phyloP scores from a whole-genome alignment of 192 early-diverging fungal species.

The Backusella sp. region DNA sequence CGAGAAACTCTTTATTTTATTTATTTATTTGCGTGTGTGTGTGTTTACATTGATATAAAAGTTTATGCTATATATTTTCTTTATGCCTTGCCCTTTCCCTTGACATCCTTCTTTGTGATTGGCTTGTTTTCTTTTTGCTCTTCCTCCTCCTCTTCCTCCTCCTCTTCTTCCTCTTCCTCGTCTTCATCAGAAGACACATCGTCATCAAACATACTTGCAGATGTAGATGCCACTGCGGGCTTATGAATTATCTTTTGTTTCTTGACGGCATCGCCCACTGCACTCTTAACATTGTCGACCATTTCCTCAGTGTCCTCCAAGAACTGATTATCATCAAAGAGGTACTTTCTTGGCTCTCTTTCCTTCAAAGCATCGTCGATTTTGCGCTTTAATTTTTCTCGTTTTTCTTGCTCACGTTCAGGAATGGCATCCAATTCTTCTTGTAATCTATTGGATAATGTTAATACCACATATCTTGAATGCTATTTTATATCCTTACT shows the following conservation, averaged over 20 bases:
- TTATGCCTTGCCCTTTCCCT: conserved; percentile 19
- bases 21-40: neutral
- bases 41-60: neutral
- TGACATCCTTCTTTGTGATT: neutral
- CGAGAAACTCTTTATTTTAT: neutral
- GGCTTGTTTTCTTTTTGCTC: conserved; percentile 12
- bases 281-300: conserved; percentile 57
- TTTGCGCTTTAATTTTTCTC: conserved; percentile 66
- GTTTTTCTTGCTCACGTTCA: conserved; percentile 61
- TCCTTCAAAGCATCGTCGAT: conserved; percentile 78
- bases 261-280: conserved; percentile 45
- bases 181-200: conserved; percentile 15
- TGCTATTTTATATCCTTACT: conserved; percentile 44
- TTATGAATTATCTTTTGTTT: conserved; percentile 10
- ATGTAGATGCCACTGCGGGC: neutral
- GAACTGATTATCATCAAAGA: conserved; percentile 85
- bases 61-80: neutral
- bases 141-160: conserved; percentile 20
- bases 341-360: conserved; percentile 63
- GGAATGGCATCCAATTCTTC: conserved; percentile 70
- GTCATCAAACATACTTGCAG: conserved; percentile 19
- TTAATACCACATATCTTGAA: neutral
- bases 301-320: conserved; percentile 64
- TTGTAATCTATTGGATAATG: conserved; percentile 46
- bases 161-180: conserved; percentile 22